These are phyloP conservation scores for Termitomyces sp. DNA, from an alignment of 768 basidiomycete genomes.

Conservation along the genomic window DNA sequence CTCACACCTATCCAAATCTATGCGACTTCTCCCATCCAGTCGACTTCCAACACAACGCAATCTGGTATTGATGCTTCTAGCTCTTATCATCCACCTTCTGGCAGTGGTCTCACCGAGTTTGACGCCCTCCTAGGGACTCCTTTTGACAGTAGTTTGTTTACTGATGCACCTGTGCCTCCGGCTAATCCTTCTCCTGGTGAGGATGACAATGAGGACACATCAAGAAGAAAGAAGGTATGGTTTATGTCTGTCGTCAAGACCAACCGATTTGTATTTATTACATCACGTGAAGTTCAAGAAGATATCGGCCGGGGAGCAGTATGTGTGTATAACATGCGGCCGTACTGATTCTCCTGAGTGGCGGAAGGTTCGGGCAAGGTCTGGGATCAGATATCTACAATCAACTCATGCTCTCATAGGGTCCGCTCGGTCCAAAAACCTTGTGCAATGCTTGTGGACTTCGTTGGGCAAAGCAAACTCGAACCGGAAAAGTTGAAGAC, in stretches of 20 bases:
- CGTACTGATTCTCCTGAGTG: slow-evolving; percentile 97
- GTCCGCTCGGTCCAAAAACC: slow-evolving; percentile 95
- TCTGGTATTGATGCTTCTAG: slow-evolving; percentile 9
- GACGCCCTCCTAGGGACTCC: slow-evolving; percentile 9
- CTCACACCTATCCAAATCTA: slow-evolving; percentile 31
- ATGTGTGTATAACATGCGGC: slow-evolving; percentile 91
- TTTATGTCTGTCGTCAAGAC: not conserved
- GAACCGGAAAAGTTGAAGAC: slow-evolving; percentile 33
- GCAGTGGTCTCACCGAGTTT: slow-evolving; percentile 9
- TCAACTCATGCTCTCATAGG: slow-evolving; percentile 39
- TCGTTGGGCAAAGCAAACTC: slow-evolving; percentile 80
- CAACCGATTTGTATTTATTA: not conserved
- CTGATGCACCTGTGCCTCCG: not conserved
- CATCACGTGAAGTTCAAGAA: slow-evolving; percentile 40
- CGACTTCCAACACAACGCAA: slow-evolving; percentile 7
- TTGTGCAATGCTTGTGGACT: slow-evolving; percentile 95
- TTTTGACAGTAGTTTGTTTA: slow-evolving; percentile 8
- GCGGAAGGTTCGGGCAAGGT: slow-evolving; percentile 61
- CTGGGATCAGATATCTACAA: not conserved
- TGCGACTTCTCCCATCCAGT: slow-evolving; percentile 30
- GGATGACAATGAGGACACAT: slow-evolving; percentile 46
- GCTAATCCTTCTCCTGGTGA: slow-evolving; percentile 24
- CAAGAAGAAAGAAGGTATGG: slow-evolving; percentile 63
- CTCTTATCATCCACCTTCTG: slow-evolving; percentile 10
- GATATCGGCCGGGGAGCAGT: slow-evolving; percentile 52